A percentile compares a stretch with the other conserved stretches of the same genome.
Conservation (phyloP, 2,329 filamentous ascomycete species). For the Neofusicoccum umdonicola region DNA sequence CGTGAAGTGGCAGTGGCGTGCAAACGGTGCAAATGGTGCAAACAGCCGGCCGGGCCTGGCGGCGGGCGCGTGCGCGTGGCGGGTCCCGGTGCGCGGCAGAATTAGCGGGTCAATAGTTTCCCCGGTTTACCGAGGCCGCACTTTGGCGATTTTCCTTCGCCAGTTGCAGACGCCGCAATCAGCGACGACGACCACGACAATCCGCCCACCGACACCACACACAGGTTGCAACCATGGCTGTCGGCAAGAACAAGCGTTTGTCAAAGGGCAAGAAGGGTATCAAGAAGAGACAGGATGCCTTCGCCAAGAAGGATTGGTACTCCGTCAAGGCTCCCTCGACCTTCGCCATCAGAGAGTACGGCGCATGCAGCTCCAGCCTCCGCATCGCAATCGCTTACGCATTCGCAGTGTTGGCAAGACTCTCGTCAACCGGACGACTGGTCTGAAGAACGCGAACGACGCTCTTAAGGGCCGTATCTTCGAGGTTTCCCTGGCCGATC, state of each 20-base stretch:
- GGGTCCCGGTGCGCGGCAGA: background rate
- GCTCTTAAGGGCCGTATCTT: constrained; percentile 97
- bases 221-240: constrained; percentile 71
- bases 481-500: constrained; percentile 97
- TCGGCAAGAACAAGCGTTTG: constrained; percentile 99
- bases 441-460: constrained; percentile 99
- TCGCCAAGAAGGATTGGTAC: constrained; percentile 99
- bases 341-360: constrained; percentile 96
- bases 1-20: background rate
- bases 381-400: constrained; percentile 24
- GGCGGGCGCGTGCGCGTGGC: too few relatives aligned
- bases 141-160: constrained; percentile 16
- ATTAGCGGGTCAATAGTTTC: background rate
- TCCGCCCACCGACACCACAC: constrained; percentile 26
- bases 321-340: constrained; percentile 96
- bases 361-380: constrained; percentile 17
- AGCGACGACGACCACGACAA: constrained; percentile 30
- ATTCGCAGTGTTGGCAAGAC: constrained; percentile 92
- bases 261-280: constrained; percentile 99
- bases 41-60: too few relatives aligned
- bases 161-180: constrained; percentile 28
- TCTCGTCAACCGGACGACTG: constrained; percentile 97
- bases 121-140: constrained; percentile 9
- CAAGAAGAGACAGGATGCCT: constrained; percentile 99
- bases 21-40: background rate